A percentile compares a stretch with the other conserved stretches of the same genome.
Evolutionary conservation across 257 asterid genomes (phyloP).

Genomic region (Przewalskia tangutica): DNA sequence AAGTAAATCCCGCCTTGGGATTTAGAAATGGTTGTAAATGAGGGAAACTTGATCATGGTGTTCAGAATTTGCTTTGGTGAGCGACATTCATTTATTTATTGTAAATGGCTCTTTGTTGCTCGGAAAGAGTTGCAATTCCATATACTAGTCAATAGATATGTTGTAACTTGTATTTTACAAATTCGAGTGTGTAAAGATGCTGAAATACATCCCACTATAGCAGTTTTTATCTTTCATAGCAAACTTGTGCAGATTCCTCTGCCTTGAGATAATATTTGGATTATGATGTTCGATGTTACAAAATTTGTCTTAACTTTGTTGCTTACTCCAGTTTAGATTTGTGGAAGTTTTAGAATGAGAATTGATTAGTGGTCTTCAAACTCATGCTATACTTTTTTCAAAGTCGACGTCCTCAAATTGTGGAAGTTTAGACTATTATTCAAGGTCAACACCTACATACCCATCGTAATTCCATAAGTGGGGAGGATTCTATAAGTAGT

Average conservation of each 20-base stretch:
- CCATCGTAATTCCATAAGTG: no score
- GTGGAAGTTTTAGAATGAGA: no score
- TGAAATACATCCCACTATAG: neutral
- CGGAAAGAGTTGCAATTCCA: neutral
- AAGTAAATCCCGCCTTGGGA: constrained; percentile 1
- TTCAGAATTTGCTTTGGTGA: neutral
- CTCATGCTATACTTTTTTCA: no score
- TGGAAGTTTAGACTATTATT: no score
- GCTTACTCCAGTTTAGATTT: no score
- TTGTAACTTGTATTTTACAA: neutral
- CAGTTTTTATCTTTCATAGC: neutral
- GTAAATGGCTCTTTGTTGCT: neutral
- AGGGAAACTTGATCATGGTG: neutral
- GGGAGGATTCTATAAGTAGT: no score
- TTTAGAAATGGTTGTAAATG: neutral
- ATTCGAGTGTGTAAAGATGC: neutral
- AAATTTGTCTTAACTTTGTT: no score
- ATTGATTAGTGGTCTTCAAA: no score
- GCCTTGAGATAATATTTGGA: neutral
- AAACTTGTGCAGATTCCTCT: neutral
- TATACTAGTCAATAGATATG: neutral
- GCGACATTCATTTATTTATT: neutral
- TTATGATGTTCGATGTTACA: no score
- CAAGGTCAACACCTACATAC: no score
- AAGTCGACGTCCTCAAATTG: no score